Evolutionary conservation across 2,329 filamentous ascomycete genomes (phyloP).

Genomic region (Diaporthe vaccinii): DNA sequence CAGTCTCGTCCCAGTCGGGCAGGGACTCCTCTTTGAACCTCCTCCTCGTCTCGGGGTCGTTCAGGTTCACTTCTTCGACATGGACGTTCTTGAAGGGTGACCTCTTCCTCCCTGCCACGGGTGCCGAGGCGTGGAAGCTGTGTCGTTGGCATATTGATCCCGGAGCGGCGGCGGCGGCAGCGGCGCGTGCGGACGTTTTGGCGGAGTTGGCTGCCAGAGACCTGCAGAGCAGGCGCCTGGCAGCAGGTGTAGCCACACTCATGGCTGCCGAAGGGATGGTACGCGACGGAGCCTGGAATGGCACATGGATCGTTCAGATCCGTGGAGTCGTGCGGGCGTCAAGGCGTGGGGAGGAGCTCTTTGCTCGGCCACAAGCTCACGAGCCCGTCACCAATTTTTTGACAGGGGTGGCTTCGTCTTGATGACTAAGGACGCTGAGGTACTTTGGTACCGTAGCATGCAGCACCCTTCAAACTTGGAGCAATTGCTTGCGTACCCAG

Average conservation of each 20-base stretch:
- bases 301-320: conserved; percentile 31
- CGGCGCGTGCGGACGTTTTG: conserved; percentile 43
- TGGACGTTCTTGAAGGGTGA: conserved; percentile 67
- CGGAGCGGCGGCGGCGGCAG: conserved; percentile 43
- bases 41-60: conserved; percentile 56
- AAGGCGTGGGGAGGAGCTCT: conserved; percentile 25
- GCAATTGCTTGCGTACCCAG: background rate
- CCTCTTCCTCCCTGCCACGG: conserved; percentile 57
- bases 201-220: conserved; percentile 56
- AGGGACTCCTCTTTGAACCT: conserved; percentile 64
- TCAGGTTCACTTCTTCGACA: conserved; percentile 65
- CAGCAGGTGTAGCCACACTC: conserved; percentile 67
- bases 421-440: conserved; percentile 33
- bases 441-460: background rate
- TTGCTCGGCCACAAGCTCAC: conserved; percentile 38
- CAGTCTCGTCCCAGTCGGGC: conserved; percentile 75
- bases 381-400: conserved; percentile 39
- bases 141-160: conserved; percentile 51
- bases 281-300: conserved; percentile 39
- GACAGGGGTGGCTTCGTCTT: conserved; percentile 33
- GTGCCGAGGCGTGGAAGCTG: conserved; percentile 66
- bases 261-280: conserved; percentile 54
- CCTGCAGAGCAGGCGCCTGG: conserved; percentile 66
- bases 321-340: conserved; percentile 10
- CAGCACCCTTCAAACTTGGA: background rate